Percentiles rank a stretch among this genome's conserved stretches.
Conservation (phyloP, 495 filamentous ascomycete genomes). For the Chaetomium fimeti region DNA sequence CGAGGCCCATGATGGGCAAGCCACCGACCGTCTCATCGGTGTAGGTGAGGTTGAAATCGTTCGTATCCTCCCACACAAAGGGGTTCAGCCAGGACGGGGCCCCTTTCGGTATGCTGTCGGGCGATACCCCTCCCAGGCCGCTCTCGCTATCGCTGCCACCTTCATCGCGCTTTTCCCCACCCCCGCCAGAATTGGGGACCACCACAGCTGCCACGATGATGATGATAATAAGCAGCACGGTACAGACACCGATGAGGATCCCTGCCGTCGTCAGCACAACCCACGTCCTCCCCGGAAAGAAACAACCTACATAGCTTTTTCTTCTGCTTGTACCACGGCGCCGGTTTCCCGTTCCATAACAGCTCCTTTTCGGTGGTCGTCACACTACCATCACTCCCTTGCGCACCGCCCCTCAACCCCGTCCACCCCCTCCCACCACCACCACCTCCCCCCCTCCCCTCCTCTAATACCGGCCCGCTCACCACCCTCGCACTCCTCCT, state of each 20-base stretch:
- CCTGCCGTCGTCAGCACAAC: constrained; percentile 39
- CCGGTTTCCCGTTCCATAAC: constrained; percentile 19
- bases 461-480: constrained; percentile 67
- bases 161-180: constrained; percentile 18
- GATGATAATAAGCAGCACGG: constrained; percentile 65
- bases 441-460: constrained; percentile 46
- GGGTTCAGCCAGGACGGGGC: constrained; percentile 83
- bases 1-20: constrained; percentile 85
- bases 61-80: constrained; percentile 88
- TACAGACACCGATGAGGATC: constrained; percentile 51
- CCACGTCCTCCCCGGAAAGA: background rate
- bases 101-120: constrained; percentile 62
- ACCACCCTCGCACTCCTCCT: constrained; percentile 57
- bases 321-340: constrained; percentile 37
- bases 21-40: constrained; percentile 82
- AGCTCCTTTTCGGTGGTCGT: constrained; percentile 35
- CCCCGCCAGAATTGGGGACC: constrained; percentile 55
- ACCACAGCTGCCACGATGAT: constrained; percentile 72
- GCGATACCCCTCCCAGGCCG: constrained; percentile 59
- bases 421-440: constrained; percentile 6
- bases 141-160: constrained; percentile 29
- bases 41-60: constrained; percentile 91
- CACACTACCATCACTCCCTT: constrained; percentile 39
- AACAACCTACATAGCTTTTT: constrained; percentile 51
- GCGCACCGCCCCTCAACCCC: constrained; percentile 37